A percentile compares a stretch with the other conserved stretches of the same genome.
phyloP scores from a whole-genome alignment of 2,329 filamentous ascomycete genomes.

The Cladosporium colombiae region DNA sequence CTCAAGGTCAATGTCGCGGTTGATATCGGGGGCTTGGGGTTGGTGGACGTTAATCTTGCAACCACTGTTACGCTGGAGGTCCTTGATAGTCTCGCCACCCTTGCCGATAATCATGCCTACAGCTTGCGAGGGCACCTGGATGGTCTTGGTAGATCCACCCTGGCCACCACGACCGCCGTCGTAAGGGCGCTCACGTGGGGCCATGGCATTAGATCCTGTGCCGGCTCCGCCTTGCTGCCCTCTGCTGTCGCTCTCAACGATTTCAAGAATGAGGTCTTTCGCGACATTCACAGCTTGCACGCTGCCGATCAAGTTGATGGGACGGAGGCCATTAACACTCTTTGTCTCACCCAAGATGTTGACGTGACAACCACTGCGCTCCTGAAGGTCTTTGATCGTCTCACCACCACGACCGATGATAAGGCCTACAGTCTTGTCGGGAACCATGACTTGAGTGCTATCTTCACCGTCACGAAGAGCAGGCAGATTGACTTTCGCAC shows the following conservation, averaged over 20 bases:
- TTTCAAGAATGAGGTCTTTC: conserved; percentile 87
- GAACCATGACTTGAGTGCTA: conserved; percentile 90
- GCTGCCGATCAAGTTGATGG: conserved; percentile 85
- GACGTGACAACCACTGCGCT: conserved; percentile 89
- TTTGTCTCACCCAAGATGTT: conserved; percentile 94
- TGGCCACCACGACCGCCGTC: conserved; percentile 54
- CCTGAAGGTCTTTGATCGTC: conserved; percentile 89
- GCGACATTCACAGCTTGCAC: conserved; percentile 72
- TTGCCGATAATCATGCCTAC: conserved; percentile 97
- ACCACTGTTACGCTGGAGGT: conserved; percentile 83
- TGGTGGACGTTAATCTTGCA: conserved; percentile 96
- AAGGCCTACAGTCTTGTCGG: conserved; percentile 85
- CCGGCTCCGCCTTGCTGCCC: conserved; percentile 46
- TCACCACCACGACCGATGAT: conserved; percentile 94
- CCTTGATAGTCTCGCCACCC: conserved; percentile 87
- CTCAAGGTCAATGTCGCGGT: conserved; percentile 84
- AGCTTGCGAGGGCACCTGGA: conserved; percentile 84
- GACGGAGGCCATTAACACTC: conserved; percentile 84
- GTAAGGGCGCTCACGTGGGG: conserved; percentile 35
- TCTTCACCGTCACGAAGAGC: conserved; percentile 77
- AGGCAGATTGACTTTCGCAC: conserved; percentile 43
- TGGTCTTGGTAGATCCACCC: conserved; percentile 64
- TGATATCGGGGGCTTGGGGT: conserved; percentile 74
- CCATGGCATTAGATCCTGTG: conserved; percentile 31
- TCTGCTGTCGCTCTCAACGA: conserved; percentile 82